These are phyloP conservation scores for Diplocarpon rosae DNA, from an alignment of 2,329 filamentous ascomycete species.

Conservation along the genomic window DNA sequence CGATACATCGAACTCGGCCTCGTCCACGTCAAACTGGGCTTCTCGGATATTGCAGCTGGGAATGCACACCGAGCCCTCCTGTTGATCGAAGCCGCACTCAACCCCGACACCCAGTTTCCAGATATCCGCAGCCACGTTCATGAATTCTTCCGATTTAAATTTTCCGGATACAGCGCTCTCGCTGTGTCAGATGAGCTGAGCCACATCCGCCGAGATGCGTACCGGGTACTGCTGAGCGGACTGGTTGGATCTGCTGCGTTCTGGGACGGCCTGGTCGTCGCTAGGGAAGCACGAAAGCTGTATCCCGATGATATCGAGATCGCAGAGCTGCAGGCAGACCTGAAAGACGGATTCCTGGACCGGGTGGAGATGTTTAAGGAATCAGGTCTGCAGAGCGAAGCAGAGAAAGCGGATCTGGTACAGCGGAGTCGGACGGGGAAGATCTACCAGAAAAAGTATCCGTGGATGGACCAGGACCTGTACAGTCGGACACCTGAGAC, in stretches of 20 bases:
- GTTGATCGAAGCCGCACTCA: constrained; percentile 14
- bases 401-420: not conserved
- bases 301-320: constrained; percentile 16
- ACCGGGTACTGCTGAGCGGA: constrained; percentile 11
- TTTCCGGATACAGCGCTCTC: not conserved
- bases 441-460: constrained; percentile 21
- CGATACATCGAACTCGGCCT: constrained; percentile 11
- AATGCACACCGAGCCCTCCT: constrained; percentile 16
- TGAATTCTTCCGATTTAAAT: not conserved
- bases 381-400: not conserved
- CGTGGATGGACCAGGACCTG: constrained; percentile 19
- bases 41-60: constrained; percentile 15
- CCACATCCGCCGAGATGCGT: constrained; percentile 6
- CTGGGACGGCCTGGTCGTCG: constrained; percentile 17
- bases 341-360: constrained; percentile 9
- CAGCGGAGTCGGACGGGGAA: constrained; percentile 7
- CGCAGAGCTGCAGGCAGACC: not conserved
- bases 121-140: not conserved
- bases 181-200: constrained; percentile 13
- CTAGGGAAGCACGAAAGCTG: constrained; percentile 10
- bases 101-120: constrained; percentile 1
- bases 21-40: constrained; percentile 15
- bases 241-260: constrained; percentile 15
- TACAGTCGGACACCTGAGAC: constrained; percentile 12
- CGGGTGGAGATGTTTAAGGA: constrained; percentile 1